Percentiles rank a stretch among this genome's conserved stretches.
phyloP scores from a whole-genome alignment of 164 flowering plant species.

The Houttuynia cordata region DNA sequence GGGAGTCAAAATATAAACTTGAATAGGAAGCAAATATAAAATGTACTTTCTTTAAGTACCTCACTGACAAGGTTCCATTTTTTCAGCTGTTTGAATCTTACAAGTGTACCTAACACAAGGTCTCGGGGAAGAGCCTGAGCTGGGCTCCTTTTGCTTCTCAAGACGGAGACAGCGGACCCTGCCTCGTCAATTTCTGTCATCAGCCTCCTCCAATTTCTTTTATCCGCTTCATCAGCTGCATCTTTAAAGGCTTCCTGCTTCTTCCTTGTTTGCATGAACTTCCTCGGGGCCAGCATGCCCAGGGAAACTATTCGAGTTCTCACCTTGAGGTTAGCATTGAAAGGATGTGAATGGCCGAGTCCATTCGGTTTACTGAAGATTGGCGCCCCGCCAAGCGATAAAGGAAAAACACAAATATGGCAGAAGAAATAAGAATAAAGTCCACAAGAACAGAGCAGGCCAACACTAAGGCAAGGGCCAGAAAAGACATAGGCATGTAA shows the following conservation, averaged over 20 bases:
- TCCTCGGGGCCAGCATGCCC: constrained; percentile 88
- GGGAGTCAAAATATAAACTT: no score
- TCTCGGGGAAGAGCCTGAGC: constrained; percentile 54
- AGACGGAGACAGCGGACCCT: constrained; percentile 67
- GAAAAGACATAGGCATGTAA: no score
- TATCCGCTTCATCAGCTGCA: constrained; percentile 72
- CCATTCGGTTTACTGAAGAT: no score
- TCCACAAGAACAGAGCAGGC: no score
- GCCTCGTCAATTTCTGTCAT: constrained; percentile 84
- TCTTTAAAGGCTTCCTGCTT: constrained; percentile 65
- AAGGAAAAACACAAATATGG: no score
- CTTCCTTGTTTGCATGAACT: constrained; percentile 76
- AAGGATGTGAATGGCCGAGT: no score
- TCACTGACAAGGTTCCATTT: constrained; percentile 90
- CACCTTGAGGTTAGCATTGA: background rate
- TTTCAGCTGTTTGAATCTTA: constrained; percentile 84
- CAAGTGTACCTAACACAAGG: constrained; percentile 72
- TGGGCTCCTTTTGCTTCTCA: constrained; percentile 30
- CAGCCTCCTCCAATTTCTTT: constrained; percentile 78
- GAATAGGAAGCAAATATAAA: background rate
- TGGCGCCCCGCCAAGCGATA: no score
- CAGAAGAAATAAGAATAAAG: no score
- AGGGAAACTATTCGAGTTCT: constrained; percentile 39
- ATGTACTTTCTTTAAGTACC: constrained; percentile 38
- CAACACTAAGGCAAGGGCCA: no score